Base-by-base conservation (phyloP, 352 stramenopile genomes). In the Pythium guiyangense region DNA sequence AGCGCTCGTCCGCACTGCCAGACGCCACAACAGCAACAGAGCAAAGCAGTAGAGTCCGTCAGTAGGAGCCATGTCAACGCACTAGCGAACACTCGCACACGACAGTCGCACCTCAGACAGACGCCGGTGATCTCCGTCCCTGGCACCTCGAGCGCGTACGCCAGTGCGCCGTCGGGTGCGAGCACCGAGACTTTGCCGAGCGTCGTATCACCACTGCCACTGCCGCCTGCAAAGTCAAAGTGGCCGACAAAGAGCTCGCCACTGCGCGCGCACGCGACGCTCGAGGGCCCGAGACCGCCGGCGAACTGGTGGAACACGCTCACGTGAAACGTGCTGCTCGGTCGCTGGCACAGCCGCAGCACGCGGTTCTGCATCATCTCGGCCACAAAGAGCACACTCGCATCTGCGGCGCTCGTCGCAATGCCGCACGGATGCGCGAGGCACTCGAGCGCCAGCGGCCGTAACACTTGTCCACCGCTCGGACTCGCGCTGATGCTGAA, bases 281-380 rank as follows among this genome's bases (percentile, higher is more conserved):
- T 84, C 2, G 84, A 94, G 10, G 86, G 87, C 0, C 87, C 86
- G 57, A 96, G 68, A 14, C 81, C 79, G 4, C 88, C 88, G 14
- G 71, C 65, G 55, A 95, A 95, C 62, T 94, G 82, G 55, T 92
- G 68, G 35, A 96, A 93, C 15, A 96, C 86, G 26, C 75, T 92
- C 29, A 72, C 46, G 52, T 93, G 84, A 57, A 92, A 86, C 22
- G 74, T 79, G 45, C 83, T 86, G 8, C 53, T 61, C 6, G 88
- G 88, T 9, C 79, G 69, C 54, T 88, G 74, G 2, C 76, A 65
- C 1, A 96, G 73, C 44, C 80, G 67, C 35, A 96, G 43, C 25
- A 96, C 53, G 20, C 88, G 81, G 50, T 96, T 96, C 42, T 66
- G 52, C 69, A 94, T 79, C 47, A 87, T 89, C 66, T 96, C n/a